Percentiles rank a stretch among this genome's conserved stretches.
Evolutionary conservation across 345 rosid genomes (phyloP).

Genomic region (Eucalyptus sp.): DNA sequence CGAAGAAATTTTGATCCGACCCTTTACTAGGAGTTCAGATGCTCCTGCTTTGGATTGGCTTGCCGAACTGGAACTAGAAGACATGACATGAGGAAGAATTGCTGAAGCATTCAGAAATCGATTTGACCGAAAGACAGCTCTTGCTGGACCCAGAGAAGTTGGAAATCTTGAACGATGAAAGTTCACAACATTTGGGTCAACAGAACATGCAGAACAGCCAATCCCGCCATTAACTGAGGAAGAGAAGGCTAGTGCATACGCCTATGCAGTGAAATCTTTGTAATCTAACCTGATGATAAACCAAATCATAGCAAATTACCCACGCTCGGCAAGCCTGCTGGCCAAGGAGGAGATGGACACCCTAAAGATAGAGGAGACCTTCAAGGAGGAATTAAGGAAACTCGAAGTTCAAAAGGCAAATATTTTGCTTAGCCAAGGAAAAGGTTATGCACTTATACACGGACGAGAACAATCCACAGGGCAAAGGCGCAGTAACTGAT

Average conservation of each 20-base stretch:
- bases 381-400: not conserved
- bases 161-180: not conserved
- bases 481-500: not conserved
- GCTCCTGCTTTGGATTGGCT: not conserved
- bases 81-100: not conserved
- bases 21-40: not conserved
- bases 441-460: not conserved
- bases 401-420: not conserved
- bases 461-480: not conserved
- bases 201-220: not conserved
- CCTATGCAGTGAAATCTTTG: not conserved
- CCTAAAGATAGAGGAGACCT: not conserved
- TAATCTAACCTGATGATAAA: not conserved
- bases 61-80: not conserved
- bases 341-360: not conserved
- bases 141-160: not conserved
- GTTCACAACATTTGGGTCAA: not conserved
- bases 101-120: not conserved
- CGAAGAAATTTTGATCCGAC: not conserved
- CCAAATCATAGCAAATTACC: not conserved
- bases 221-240: not conserved
- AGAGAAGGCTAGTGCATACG: not conserved
- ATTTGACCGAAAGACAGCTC: not conserved
- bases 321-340: not conserved
- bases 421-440: not conserved